Conservation (phyloP, 202 grass and related monocot genomes). For the Setaria viridis region DNA sequence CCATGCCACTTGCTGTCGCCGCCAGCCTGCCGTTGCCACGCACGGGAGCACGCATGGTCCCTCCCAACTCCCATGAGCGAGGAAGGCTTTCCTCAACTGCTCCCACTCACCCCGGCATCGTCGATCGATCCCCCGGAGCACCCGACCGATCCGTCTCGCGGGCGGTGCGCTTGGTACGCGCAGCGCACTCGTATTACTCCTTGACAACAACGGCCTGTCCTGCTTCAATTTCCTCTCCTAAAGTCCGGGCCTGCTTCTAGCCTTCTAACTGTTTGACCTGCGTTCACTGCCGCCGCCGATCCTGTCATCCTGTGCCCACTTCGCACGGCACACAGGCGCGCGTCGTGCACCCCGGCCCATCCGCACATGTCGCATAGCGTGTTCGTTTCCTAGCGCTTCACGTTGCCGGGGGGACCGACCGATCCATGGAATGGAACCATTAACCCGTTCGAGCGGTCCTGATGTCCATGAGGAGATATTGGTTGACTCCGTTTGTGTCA, state of each 20-base stretch:
- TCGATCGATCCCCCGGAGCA: too few species aligned
- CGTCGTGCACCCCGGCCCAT: neutral
- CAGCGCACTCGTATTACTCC: neutral
- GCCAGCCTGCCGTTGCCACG: neutral
- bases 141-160: neutral
- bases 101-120: neutral
- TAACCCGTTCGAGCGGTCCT: too few species aligned
- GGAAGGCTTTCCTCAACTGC: neutral
- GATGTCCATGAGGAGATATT: neutral
- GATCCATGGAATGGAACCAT: too few species aligned
- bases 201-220: neutral
- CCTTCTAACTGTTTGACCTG: conserved; percentile 30
- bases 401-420: too few species aligned
- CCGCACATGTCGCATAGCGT: neutral
- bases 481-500: neutral
- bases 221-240: neutral
- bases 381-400: neutral
- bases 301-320: neutral
- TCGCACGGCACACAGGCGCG: neutral
- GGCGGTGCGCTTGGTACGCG: neutral
- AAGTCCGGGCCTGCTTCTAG: neutral
- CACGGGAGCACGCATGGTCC: neutral
- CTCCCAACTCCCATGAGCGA: neutral
- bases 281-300: conserved; percentile 9
- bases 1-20: neutral